Evolutionary conservation across 495 filamentous ascomycete genomes (phyloP), one percentile per base, ranked within the genome.

Genomic region (Echria macrotheca): DNA sequence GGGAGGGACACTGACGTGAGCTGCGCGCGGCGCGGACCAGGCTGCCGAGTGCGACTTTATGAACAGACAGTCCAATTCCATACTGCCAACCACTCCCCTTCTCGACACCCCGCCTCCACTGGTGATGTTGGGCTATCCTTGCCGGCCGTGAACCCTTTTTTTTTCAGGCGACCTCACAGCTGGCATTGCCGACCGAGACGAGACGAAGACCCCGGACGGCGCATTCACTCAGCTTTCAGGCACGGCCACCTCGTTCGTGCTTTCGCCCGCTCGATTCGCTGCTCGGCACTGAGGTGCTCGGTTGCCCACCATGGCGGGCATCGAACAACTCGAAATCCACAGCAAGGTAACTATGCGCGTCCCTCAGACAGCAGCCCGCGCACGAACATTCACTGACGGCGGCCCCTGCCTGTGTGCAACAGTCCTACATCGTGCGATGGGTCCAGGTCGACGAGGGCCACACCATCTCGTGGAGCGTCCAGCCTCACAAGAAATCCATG

Each of bases 381-480:
- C 23, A n/a, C 6, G 43, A 47, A 23, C 46, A 35, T 40, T 36
- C 36, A 14, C 53, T 22, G 14, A 28, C 47, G 37, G 29, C 36
- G 25, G 43, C 50, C 49, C 47, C 50, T 50, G 38, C 38, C 28
- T 42, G 28, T 26, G n/a, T 54, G 14, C 37, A 33, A 8, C 57
- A 98, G 93, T 94, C 89, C 32, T 97, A 98, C 69, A 88, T 98
- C 56, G 87, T 97, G 35, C 89, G 93, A 58, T 98, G 94, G 94
- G 86, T 97, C 53, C 81, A 87, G 58, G 91, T 96, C 48, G 82
- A 88, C 40, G 83, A 83, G 49, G 83, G 81, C 40, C 84, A 95
- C 63, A 95, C 93, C 51, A 93, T 98, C 58, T 95, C 91, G 5
- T 98, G 93, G 93, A 96, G 87, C 61, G 82, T 97, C 19, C 88